Conservation (phyloP, 2,329 filamentous ascomycete genomes). For the Macrophomina tecta region DNA sequence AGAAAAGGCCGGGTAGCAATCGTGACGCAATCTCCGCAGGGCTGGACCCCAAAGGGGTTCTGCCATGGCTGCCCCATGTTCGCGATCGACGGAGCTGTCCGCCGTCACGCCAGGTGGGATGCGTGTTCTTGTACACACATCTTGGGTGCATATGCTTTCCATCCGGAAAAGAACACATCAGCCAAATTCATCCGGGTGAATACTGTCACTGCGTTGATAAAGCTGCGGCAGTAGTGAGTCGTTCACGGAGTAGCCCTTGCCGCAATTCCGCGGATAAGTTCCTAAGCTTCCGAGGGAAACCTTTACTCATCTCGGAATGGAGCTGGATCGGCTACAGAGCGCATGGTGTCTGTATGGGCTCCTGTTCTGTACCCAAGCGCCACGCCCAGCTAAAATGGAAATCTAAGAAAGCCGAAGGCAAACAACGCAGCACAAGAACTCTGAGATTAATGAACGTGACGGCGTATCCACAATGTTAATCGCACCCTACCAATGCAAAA, state of each 20-base stretch:
- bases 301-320: not conserved
- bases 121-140: not conserved
- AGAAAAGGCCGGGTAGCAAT: not conserved
- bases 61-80: slow-evolving; percentile 2
- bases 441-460: slow-evolving; percentile 1
- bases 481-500: not conserved
- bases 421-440: not conserved
- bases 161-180: too few relatives aligned
- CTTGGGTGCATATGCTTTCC: too few relatives aligned
- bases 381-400: not conserved
- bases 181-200: not conserved
- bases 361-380: not conserved
- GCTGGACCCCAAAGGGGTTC: slow-evolving; percentile 11
- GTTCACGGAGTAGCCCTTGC: not conserved
- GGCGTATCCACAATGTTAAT: not conserved
- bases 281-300: not conserved
- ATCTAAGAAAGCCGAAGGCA: not conserved
- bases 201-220: not conserved
- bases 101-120: slow-evolving; percentile 16
- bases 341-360: not conserved
- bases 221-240: not conserved
- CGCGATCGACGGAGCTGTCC: slow-evolving; percentile 6
- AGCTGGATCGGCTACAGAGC: not conserved
- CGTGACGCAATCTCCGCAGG: slow-evolving; percentile 24
- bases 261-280: not conserved